Evolutionary conservation across 768 basidiomycete genomes (phyloP).

Genomic region (Rhodotorula kratochvilovae): DNA sequence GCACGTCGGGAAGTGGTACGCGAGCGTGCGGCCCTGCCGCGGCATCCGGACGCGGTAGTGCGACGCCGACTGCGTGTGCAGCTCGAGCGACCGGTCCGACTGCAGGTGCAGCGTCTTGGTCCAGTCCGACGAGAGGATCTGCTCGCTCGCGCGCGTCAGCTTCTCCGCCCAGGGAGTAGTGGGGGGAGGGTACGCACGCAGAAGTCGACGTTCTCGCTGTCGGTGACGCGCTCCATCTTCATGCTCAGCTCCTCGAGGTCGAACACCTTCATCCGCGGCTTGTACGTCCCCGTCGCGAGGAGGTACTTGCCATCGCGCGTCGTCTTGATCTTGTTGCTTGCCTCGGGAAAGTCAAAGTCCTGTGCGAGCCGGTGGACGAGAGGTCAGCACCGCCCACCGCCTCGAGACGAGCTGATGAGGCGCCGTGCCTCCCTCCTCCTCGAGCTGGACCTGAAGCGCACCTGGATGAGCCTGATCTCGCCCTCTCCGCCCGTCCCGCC

Average conservation of each 20-base stretch:
- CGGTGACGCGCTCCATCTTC: slow-evolving; percentile 93
- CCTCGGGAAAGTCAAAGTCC: slow-evolving; percentile 95
- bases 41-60: slow-evolving; percentile 93
- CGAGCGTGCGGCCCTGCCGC: slow-evolving; percentile 82
- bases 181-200: slow-evolving; percentile 69
- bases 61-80: slow-evolving; percentile 89
- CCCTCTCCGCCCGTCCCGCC: slow-evolving; percentile 37
- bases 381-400: background rate
- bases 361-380: slow-evolving; percentile 55
- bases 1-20: slow-evolving; percentile 90
- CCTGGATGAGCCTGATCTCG: slow-evolving; percentile 43
- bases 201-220: slow-evolving; percentile 97
- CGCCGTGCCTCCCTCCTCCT: background rate
- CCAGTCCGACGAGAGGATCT: slow-evolving; percentile 97
- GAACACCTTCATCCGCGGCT: slow-evolving; percentile 94
- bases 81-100: slow-evolving; percentile 85
- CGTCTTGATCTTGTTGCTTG: slow-evolving; percentile 82
- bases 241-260: slow-evolving; percentile 85
- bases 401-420: background rate
- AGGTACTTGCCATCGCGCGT: slow-evolving; percentile 89
- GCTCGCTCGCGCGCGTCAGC: background rate
- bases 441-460: background rate
- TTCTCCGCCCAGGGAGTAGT: too few relatives aligned
- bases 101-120: slow-evolving; percentile 96
- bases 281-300: slow-evolving; percentile 93